These are phyloP conservation scores for Neonectria ditissima DNA, from an alignment of 2,329 filamentous ascomycete genomes.

Conservation along the genomic window DNA sequence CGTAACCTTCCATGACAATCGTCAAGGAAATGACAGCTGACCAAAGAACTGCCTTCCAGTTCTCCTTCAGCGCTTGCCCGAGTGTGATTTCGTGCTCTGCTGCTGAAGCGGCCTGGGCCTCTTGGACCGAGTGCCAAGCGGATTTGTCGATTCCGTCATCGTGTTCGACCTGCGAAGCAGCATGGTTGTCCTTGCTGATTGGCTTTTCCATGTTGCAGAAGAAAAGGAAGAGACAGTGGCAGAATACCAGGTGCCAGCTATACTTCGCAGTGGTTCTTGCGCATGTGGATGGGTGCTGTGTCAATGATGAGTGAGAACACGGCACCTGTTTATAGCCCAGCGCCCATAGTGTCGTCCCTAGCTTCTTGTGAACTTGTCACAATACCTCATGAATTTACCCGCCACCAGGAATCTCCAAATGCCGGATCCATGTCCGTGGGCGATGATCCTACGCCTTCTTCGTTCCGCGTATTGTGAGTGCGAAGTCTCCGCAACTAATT, in stretches of 20 bases:
- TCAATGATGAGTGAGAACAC: background rate
- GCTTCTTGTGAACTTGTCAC: background rate
- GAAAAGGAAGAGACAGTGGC: background rate
- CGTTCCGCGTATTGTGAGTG: background rate
- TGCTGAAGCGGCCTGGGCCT: background rate
- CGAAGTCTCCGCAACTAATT: background rate
- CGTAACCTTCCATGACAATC: slow-evolving; percentile 45
- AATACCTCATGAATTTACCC: background rate
- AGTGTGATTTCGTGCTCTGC: slow-evolving; percentile 20
- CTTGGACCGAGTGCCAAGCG: background rate
- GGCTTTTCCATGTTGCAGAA: background rate
- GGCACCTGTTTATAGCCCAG: background rate
- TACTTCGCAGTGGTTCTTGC: background rate
- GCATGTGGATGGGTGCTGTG: background rate
- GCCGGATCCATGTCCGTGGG: background rate
- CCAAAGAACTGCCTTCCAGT: slow-evolving; percentile 40
- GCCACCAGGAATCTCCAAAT: background rate
- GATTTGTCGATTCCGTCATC: background rate
- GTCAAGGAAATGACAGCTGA: slow-evolving; percentile 37
- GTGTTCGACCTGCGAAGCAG: background rate
- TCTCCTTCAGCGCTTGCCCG: slow-evolving; percentile 24
- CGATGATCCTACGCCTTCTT: background rate
- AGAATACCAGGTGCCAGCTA: background rate
- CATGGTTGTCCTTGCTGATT: background rate
- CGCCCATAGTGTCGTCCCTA: background rate